Base-by-base conservation (phyloP, 306 rosid genomes). In the Quercus alba region DNA sequence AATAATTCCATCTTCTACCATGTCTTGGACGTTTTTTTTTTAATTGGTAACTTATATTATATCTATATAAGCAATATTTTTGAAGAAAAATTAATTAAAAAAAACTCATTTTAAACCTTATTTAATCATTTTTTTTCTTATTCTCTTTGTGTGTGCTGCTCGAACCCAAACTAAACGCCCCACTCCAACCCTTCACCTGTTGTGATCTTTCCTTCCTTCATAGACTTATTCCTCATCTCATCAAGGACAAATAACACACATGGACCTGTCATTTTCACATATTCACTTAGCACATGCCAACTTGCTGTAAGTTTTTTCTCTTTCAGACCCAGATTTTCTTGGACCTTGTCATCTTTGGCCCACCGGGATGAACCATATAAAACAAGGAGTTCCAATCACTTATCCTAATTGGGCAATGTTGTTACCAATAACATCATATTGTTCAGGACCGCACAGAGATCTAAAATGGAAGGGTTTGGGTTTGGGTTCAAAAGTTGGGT, bases 291-390 rank as follows among this genome's bases (percentile, higher is more conserved):
- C 63, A 90, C 78, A 21, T 90, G 84, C 0, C 90, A 73, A 0
- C 87, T 86, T 3, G 87, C 78, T 28, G 63, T 61, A 18, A 86
- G 76, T 7, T 84, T 86, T 31, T 90, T 88, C 31, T 81, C 85
- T 7, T 84, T 80, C 2, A 87, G 81, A 2, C 78, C 59, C 5
- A 85, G 87, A 58, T 90, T 90, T 5, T 58, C 78, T 49, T 90
- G 88, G 0, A 90, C 94, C 71, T 90, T 91, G 68, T 90, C 91
- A 10, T 90, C 0, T 91, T 88, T 0, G 91, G 91, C 5, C 94
- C 94, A 31, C 94, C 91, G 0, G 94, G 94, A 21, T 87, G 94
- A 0, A 88, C 91, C 0, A 90, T 46, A 91, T 91, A 90, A 35
- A 90, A 90, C 0, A 90, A 13, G 0, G 94, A 90, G 59, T 90